Percentiles rank a stretch among this genome's conserved stretches.
Conservation (phyloP, 225 moss, liverwort and hornwort species). For the Climacium dendroides region DNA sequence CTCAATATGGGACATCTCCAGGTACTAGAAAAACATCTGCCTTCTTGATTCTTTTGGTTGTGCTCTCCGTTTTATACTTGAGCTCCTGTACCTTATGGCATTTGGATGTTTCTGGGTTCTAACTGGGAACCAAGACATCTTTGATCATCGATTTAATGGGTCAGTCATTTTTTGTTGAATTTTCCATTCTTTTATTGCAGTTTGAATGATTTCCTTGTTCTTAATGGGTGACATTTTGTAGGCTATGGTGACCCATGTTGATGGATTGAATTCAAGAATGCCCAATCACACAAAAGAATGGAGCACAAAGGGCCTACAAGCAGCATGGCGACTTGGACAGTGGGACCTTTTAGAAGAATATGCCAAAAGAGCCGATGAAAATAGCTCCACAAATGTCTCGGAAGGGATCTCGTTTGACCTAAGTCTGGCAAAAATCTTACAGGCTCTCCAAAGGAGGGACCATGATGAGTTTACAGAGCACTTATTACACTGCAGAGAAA, state of each 20-base stretch:
- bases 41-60: neutral
- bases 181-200: neutral
- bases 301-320: constrained; percentile 89
- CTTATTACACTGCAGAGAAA: constrained; percentile 60
- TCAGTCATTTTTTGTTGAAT: neutral
- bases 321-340: constrained; percentile 98
- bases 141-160: neutral
- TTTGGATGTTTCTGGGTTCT: neutral
- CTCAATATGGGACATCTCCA: constrained; percentile 98
- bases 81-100: neutral
- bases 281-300: constrained; percentile 82
- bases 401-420: constrained; percentile 73
- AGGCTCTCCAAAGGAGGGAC: constrained; percentile 74
- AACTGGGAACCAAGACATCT: neutral
- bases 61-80: neutral
- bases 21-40: constrained; percentile 5
- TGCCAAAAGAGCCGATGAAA: constrained; percentile 59
- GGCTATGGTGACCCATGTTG: constrained; percentile 93
- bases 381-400: constrained; percentile 27
- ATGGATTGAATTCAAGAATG: constrained; percentile 83
- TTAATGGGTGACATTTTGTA: constrained; percentile 15
- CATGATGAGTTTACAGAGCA: constrained; percentile 51
- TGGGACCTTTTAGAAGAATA: constrained; percentile 97
- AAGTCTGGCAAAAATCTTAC: constrained; percentile 78
- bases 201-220: neutral